These are phyloP conservation scores for Xylariales sp. DNA, from an alignment of 2,329 filamentous ascomycete genomes.

Conservation along the genomic window DNA sequence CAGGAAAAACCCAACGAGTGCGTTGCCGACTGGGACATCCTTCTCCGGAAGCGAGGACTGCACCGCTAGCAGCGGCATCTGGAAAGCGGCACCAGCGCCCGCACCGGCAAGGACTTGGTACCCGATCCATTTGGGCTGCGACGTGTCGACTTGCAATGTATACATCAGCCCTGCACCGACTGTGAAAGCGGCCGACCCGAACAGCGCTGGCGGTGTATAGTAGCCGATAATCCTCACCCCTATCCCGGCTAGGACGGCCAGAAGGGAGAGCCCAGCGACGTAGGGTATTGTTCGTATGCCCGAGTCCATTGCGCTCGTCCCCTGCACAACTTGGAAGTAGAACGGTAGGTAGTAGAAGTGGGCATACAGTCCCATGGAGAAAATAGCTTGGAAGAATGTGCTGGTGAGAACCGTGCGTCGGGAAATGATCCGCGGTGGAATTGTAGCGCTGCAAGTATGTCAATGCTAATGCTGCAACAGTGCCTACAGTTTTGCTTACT, in stretches of 20 bases:
- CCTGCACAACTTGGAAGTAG: constrained; percentile 24
- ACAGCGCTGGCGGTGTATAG: constrained; percentile 9
- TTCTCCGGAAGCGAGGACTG: constrained; percentile 12
- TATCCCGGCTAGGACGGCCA: constrained; percentile 10
- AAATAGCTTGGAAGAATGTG: constrained; percentile 9
- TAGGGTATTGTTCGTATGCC: constrained; percentile 26
- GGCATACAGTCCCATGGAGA: constrained; percentile 14
- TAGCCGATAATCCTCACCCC: constrained; percentile 15
- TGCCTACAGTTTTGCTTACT: constrained; percentile 6
- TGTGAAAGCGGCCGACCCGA: constrained; percentile 7
- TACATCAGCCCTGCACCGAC: constrained; percentile 25
- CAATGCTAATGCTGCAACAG: not conserved
- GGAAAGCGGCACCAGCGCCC: constrained; percentile 17
- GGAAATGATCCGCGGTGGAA: constrained; percentile 19
- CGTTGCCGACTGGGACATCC: constrained; percentile 25
- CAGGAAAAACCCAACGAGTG: constrained; percentile 23
- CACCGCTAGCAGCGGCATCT: constrained; percentile 24
- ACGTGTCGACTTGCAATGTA: constrained; percentile 18
- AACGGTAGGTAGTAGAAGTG: constrained; percentile 28
- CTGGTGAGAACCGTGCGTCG: constrained; percentile 13
- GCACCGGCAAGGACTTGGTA: constrained; percentile 23
- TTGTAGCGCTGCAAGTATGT: constrained; percentile 20
- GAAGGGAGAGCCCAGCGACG: constrained; percentile 14
- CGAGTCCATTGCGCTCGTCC: constrained; percentile 14
- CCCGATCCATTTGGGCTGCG: constrained; percentile 13